These are phyloP conservation scores for Ceratobasidium sp. DNA, from an alignment of 1,284 basidiomycete genomes.

Conservation along the genomic window DNA sequence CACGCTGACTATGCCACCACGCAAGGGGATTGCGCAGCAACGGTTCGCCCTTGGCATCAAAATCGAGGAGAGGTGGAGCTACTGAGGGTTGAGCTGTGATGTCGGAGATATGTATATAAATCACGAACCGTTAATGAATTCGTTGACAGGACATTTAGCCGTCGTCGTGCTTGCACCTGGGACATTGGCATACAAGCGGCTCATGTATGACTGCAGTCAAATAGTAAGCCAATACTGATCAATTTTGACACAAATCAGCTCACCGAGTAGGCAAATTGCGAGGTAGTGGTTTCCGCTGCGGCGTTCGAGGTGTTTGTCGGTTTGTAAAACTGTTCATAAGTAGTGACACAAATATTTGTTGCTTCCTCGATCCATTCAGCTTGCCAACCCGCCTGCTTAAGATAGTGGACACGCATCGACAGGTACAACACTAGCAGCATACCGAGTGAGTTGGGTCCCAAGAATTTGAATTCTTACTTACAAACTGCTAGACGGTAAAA, in stretches of 20 bases:
- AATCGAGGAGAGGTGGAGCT: not conserved
- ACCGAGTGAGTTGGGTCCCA: no score
- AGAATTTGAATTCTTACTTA: not conserved
- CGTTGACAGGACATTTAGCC: not conserved
- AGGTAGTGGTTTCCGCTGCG: not conserved
- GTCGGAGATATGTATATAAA: not conserved
- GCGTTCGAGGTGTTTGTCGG: not conserved
- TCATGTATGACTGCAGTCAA: not conserved
- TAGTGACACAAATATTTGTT: not conserved
- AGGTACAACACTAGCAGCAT: constrained; percentile 4
- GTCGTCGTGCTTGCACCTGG: not conserved
- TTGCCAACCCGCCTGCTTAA: not conserved
- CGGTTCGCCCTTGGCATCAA: not conserved
- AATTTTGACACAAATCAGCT: not conserved
- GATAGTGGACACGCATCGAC: constrained; percentile 1
- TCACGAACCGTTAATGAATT: not conserved
- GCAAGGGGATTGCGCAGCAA: not conserved
- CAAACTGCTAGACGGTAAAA: not conserved
- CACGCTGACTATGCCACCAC: constrained; percentile 19
- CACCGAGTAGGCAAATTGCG: constrained; percentile 9
- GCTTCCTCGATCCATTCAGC: constrained; percentile 6
- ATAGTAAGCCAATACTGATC: not conserved
- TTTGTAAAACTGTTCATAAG: not conserved
- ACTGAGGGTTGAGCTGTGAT: not conserved
- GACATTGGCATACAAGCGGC: not conserved